Base-by-base conservation (phyloP, 1,284 basidiomycete species). In the Wallemia mellicola region DNA sequence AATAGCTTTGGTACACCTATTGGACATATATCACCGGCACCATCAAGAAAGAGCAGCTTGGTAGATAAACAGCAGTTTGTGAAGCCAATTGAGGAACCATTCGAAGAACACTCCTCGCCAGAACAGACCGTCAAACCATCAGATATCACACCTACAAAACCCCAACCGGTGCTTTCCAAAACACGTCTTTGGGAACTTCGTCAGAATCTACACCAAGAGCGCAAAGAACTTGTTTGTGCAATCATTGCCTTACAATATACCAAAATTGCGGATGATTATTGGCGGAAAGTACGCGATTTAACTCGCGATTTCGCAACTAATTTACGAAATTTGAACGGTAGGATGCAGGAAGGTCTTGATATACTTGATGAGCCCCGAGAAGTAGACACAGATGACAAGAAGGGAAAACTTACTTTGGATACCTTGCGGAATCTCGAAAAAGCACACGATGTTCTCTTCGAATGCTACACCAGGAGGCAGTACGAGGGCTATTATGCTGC, bases 11-110 rank as follows among this genome's bases (percentile, higher is more conserved):
- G 38, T n/a, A 48, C 38, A 3, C 38, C 38, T n/a, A 48, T 48
- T n/a, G 19, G 9, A 11, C 38, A 48, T 22, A 48, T 48, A 11
- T 48, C 38, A 7, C 38, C 38, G 5, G n/a, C 38, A 11, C 9
- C 38, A n/a, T 48, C 38, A n/a, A 11, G 38, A 5, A 48, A 48
- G 38, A 22, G 14, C n/a, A 48, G 38, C 38, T 48, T 48, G 38
- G 38, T 58, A 61, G 32, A 57, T 27, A 19, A 59, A 63, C 61
- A 2, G 62, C 60, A 11, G 63, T 33, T 54, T 63, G 59, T 14
- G 61, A 60, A 24, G 63, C n/a, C 48, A 11, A 11, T 17, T 5
- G 38, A 11, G 38, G 3, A 22, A 48, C 38, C 14, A 32, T 32
- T 32, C 30, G 30, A 32, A 7, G 7, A 32, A 7, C 30, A 32